A percentile compares a stretch with the other conserved stretches of the same genome.
Evolutionary conservation across 345 rosid species (phyloP).

Genomic region (Syzygium grande): DNA sequence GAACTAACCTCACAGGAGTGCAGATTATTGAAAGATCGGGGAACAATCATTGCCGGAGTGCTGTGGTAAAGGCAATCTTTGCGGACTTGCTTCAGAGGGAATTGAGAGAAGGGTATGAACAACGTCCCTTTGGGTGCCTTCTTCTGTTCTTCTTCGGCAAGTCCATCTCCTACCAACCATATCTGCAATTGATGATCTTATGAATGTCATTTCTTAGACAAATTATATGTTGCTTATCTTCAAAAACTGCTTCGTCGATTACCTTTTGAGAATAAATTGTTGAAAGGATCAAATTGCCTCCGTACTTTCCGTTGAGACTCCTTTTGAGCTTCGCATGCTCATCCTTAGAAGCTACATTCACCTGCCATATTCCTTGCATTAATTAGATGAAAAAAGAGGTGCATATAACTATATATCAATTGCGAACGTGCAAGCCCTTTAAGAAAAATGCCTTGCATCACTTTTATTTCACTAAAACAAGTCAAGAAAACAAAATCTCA

Average conservation of each 20-base stretch:
- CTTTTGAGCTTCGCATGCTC: slow-evolving; percentile 27
- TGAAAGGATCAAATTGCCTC: slow-evolving; percentile 14
- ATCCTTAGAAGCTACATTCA: slow-evolving; percentile 9
- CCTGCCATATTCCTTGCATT: slow-evolving; percentile 8
- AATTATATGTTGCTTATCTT: neutral
- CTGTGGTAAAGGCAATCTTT: slow-evolving; percentile 48
- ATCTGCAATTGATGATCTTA: slow-evolving; percentile 13
- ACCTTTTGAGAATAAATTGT: slow-evolving; percentile 12
- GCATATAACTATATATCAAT: neutral
- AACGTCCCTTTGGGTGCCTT: slow-evolving; percentile 41
- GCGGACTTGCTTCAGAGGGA: slow-evolving; percentile 41
- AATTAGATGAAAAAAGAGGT: neutral
- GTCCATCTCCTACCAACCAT: slow-evolving; percentile 62
- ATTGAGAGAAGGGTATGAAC: slow-evolving; percentile 40
- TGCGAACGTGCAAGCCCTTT: neutral
- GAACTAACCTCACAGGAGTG: slow-evolving; percentile 58
- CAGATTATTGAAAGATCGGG: slow-evolving; percentile 38
- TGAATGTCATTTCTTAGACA: neutral
- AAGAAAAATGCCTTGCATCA: neutral
- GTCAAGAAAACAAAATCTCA: neutral
- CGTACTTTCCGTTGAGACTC: slow-evolving; percentile 3
- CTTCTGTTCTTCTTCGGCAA: slow-evolving; percentile 32
- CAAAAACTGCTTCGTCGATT: neutral
- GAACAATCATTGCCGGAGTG: slow-evolving; percentile 47
- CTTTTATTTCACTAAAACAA: neutral